Evolutionary conservation across 192 early-diverging fungal species (phyloP), one percentile per base, ranked within the genome.

Genomic region (Cetraspora pellucida): DNA sequence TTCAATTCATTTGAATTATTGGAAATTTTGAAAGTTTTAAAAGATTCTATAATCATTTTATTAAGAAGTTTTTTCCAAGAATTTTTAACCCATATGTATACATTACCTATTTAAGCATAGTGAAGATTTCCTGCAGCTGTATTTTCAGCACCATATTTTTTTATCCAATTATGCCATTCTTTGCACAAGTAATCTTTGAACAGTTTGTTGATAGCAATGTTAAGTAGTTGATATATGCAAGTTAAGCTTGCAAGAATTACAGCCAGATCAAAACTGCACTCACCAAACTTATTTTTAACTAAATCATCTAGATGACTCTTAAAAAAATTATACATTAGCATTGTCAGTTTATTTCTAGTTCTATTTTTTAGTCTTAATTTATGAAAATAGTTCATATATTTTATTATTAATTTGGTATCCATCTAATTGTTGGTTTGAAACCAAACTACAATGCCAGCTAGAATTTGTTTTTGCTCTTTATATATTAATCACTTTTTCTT

Each of bases 281-380:
- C 11, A 67, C 43, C 10, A 2, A 67, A 67, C 21, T 30, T 1
- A 37, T 30, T 27, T 45, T 67, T 67, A 45, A 67, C 44, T 45
- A 14, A 67, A 31, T 67, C 43, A 11, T 30, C 43, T 67, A 67
- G 30, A 4, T 67, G 6, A 17, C 65, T 5, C 37, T 17, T 44
- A 67, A 67, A 67, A 45, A 21, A 67, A 28, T 67, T 30, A 45
- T 43, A 67, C 5, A 67, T n/a, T 13, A 67, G 30, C 21, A 67
- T 67, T 31, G 43, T 27, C 21, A 2, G 17, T 19, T 30, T 14
- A 11, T 67, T 67, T 30, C 37, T 1, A 31, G 17, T 11, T 46
- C 65, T 14, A n/a, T 52, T 16, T 52, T 52, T 52, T 67, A 10
- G 13, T 2, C 14, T n/a, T 67, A 45, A 16, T 45, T 67, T 7